Evolutionary conservation across 495 filamentous ascomycete genomes (phyloP).

Genomic region (Symbiotaphrina buchneri): DNA sequence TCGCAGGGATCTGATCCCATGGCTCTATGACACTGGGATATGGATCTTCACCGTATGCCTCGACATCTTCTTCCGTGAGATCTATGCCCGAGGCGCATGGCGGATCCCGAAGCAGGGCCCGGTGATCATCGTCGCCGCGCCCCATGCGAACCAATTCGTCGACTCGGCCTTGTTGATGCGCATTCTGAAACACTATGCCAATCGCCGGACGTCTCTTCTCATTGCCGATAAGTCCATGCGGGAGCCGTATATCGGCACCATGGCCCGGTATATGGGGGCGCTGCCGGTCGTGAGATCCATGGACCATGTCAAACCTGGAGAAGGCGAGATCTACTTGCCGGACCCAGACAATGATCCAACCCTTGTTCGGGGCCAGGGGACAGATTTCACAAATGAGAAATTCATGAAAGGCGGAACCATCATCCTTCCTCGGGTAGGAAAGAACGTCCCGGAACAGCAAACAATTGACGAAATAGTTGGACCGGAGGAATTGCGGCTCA

Average conservation of each 20-base stretch:
- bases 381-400: background rate
- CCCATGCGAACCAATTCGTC: background rate
- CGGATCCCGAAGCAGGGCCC: background rate
- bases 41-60: slow-evolving; percentile 52
- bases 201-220: background rate
- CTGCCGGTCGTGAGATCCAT: background rate
- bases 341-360: background rate
- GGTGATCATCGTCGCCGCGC: background rate
- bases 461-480: background rate
- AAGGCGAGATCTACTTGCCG: background rate
- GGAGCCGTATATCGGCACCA: background rate
- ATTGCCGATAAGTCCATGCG: background rate
- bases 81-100: background rate
- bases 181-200: background rate
- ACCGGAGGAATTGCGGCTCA: background rate
- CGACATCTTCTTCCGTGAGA: background rate
- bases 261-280: background rate
- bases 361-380: background rate
- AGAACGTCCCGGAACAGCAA: background rate
- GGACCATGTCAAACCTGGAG: background rate
- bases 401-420: background rate
- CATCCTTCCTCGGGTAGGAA: background rate
- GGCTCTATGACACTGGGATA: slow-evolving; percentile 58
- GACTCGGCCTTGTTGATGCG: background rate
- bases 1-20: slow-evolving; percentile 35